Conservation (phyloP, 495 filamentous ascomycete species). For the Platismatia glauca region DNA sequence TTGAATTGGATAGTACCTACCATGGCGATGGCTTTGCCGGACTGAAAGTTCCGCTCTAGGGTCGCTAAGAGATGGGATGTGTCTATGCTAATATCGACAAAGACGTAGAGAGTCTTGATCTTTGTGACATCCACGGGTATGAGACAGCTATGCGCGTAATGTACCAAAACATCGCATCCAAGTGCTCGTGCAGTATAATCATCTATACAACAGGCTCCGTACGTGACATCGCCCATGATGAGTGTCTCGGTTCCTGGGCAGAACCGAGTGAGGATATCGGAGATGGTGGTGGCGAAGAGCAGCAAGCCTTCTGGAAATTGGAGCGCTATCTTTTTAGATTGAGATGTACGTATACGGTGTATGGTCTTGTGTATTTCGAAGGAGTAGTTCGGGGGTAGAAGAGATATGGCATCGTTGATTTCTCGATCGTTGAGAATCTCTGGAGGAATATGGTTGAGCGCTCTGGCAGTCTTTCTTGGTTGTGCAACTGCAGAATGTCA, state of each 20-base stretch:
- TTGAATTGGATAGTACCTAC: constrained; percentile 99
- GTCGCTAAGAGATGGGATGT: constrained; percentile 75
- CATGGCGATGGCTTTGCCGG: constrained; percentile 78
- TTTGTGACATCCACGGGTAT: constrained; percentile 92
- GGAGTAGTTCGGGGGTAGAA: constrained; percentile 88
- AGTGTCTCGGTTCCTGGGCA: constrained; percentile 83
- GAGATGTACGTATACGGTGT: constrained; percentile 74
- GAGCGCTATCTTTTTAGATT: constrained; percentile 71
- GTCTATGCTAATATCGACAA: constrained; percentile 96
- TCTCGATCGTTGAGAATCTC: constrained; percentile 79
- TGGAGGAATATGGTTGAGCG: constrained; percentile 80
- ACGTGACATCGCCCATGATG: constrained; percentile 99
- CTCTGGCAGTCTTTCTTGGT: constrained; percentile 59
- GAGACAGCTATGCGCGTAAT: constrained; percentile 94
- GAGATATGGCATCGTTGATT: constrained; percentile 78
- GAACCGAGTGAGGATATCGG: constrained; percentile 92
- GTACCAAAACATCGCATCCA: constrained; percentile 88
- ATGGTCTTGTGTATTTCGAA: constrained; percentile 99
- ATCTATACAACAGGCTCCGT: constrained; percentile 97
- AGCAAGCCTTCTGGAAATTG: constrained; percentile 96
- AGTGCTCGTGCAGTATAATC: constrained; percentile 94
- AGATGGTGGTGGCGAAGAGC: constrained; percentile 94
- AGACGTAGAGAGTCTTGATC: constrained; percentile 94
- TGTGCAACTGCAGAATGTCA: constrained; percentile 38
- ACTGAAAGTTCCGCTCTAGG: constrained; percentile 76